Evolutionary conservation across 2,329 filamentous ascomycete genomes (phyloP).

Genomic region (Orbilia brochopaga): DNA sequence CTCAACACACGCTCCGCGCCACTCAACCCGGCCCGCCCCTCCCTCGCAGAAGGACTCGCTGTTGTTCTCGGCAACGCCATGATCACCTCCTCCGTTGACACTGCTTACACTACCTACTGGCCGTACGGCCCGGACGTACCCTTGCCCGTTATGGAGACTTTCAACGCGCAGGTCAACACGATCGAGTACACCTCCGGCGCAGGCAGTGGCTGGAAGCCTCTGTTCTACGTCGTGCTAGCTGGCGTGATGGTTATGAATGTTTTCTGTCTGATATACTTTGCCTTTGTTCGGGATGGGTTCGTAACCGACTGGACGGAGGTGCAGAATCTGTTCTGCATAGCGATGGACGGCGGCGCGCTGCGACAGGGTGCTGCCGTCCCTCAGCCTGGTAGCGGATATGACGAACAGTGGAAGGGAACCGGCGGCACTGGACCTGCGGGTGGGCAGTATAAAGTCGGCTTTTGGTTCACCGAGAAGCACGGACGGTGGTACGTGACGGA

Average conservation of each 20-base stretch:
- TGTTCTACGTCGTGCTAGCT: slow-evolving; percentile 72
- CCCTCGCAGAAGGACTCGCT: slow-evolving; percentile 73
- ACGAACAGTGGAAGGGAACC: slow-evolving; percentile 33
- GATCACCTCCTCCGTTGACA: slow-evolving; percentile 65
- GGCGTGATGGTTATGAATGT: slow-evolving; percentile 72
- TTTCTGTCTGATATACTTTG: slow-evolving; percentile 69
- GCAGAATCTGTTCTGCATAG: slow-evolving; percentile 69
- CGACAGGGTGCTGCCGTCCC: background rate
- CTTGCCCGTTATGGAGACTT: slow-evolving; percentile 61
- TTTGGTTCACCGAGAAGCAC: slow-evolving; percentile 41
- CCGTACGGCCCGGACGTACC: slow-evolving; percentile 58
- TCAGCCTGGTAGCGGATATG: background rate
- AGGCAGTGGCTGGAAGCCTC: slow-evolving; percentile 66
- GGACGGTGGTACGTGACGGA: slow-evolving; percentile 49
- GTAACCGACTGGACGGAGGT: slow-evolving; percentile 82
- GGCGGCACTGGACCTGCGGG: slow-evolving; percentile 40
- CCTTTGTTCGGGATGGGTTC: slow-evolving; percentile 65
- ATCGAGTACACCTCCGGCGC: slow-evolving; percentile 75
- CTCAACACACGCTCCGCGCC: slow-evolving; percentile 56
- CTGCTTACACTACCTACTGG: slow-evolving; percentile 69
- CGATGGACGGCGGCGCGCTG: slow-evolving; percentile 41
- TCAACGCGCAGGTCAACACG: slow-evolving; percentile 69
- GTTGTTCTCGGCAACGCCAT: slow-evolving; percentile 72
- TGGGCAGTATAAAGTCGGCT: slow-evolving; percentile 45
- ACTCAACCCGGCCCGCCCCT: slow-evolving; percentile 66